Percentiles rank a stretch among this genome's conserved stretches.
phyloP scores from a whole-genome alignment of 108 stramenopile genomes.

The Pseudonitzschia multiseries region DNA sequence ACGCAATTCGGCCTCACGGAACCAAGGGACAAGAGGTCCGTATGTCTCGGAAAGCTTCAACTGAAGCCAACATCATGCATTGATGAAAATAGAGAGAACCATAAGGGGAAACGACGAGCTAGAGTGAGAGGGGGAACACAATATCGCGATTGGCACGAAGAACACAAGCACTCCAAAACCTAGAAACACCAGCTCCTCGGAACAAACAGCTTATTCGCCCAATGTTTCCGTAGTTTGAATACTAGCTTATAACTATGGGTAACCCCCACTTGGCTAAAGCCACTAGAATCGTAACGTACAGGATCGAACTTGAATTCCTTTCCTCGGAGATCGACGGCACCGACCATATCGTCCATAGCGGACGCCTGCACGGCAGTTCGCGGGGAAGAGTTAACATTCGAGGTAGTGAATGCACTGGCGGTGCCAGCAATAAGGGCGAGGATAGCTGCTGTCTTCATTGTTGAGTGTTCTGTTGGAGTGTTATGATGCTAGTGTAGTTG shows the following conservation, averaged over 20 bases:
- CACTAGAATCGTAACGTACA: slow-evolving; percentile 22
- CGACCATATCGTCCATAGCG: slow-evolving; percentile 55
- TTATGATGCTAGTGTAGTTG: neutral
- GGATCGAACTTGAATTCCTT: slow-evolving; percentile 74
- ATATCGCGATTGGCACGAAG: neutral
- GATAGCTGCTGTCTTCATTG: slow-evolving; percentile 63
- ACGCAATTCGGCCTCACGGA: slow-evolving; percentile 85
- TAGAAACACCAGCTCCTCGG: neutral
- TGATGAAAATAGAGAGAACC: neutral
- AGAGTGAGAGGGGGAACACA: neutral
- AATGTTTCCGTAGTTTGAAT: too few species aligned
- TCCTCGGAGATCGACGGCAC: slow-evolving; percentile 56
- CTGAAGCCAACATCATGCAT: neutral
- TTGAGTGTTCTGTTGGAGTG: slow-evolving; percentile 18
- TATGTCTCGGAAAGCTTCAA: slow-evolving; percentile 66
- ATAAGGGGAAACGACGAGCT: neutral
- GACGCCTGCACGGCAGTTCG: slow-evolving; percentile 24
- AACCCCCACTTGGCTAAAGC: neutral
- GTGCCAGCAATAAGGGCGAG: slow-evolving; percentile 54
- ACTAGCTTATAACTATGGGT: neutral
- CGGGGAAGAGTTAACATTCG: slow-evolving; percentile 42
- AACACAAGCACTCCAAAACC: neutral
- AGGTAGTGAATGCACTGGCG: slow-evolving; percentile 68
- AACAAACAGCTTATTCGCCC: too few species aligned
- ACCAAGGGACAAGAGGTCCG: slow-evolving; percentile 67